Evolutionary conservation across 2,329 filamentous ascomycete species (phyloP).

Genomic region (Fonsecaea monophora): DNA sequence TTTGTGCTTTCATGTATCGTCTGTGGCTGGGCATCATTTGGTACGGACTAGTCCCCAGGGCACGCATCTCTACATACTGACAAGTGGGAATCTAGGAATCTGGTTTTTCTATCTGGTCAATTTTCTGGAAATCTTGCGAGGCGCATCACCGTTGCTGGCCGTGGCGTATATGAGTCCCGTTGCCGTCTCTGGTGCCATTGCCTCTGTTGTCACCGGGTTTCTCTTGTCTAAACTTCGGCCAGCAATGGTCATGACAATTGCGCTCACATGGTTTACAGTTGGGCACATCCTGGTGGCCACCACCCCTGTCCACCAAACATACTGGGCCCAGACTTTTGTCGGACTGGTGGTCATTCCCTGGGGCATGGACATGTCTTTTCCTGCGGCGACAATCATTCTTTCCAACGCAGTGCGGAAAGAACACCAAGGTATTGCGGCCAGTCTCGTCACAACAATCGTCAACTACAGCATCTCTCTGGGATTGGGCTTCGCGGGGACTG

Average conservation of each 20-base stretch:
- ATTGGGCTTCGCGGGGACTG: slow-evolving; percentile 69
- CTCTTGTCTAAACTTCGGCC: slow-evolving; percentile 28
- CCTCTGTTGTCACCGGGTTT: slow-evolving; percentile 42
- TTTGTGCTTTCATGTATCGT: slow-evolving; percentile 65
- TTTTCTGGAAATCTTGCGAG: slow-evolving; percentile 43
- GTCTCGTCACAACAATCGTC: slow-evolving; percentile 68
- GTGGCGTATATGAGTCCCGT: slow-evolving; percentile 26
- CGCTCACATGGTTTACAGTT: slow-evolving; percentile 43
- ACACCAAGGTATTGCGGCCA: slow-evolving; percentile 61
- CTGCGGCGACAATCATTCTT: slow-evolving; percentile 66
- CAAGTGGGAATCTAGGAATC: slow-evolving; percentile 53
- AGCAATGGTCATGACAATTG: slow-evolving; percentile 28
- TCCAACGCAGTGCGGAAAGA: slow-evolving; percentile 58
- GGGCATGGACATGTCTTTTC: slow-evolving; percentile 67
- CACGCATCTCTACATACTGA: slow-evolving; percentile 49
- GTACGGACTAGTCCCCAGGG: slow-evolving; percentile 51
- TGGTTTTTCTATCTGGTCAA: slow-evolving; percentile 46
- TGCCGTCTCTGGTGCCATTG: slow-evolving; percentile 42
- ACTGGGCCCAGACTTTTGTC: slow-evolving; percentile 51
- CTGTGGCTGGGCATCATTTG: slow-evolving; percentile 63
- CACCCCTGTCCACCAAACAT: slow-evolving; percentile 49
- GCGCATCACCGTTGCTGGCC: slow-evolving; percentile 43
- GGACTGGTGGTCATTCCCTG: slow-evolving; percentile 42
- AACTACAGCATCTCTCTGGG: slow-evolving; percentile 73
- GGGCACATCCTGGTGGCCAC: slow-evolving; percentile 52